Percentiles rank a stretch among this genome's conserved stretches.
These are phyloP conservation scores for Phytophthora aleatoria DNA, from an alignment of 352 stramenopile species.

Conservation along the genomic window DNA sequence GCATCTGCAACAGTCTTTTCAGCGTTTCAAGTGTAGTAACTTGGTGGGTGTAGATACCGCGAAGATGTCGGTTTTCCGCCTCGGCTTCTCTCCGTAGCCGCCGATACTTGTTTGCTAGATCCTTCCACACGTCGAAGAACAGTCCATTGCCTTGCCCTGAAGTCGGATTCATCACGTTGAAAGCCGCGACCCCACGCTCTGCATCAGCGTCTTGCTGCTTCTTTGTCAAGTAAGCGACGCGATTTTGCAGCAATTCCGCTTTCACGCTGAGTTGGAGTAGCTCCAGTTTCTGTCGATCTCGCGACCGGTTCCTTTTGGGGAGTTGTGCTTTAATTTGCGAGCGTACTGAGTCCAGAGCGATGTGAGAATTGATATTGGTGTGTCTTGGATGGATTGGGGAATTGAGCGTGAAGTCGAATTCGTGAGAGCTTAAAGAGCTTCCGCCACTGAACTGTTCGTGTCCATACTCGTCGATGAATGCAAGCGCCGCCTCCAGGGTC, in stretches of 20 bases:
- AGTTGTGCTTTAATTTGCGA: not conserved
- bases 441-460: not conserved
- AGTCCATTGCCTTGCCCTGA: not conserved
- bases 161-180: not conserved
- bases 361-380: not conserved
- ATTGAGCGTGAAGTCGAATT: not conserved
- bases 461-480: conserved; percentile 6
- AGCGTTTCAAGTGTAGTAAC: not conserved
- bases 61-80: not conserved
- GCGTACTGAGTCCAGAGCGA: not conserved
- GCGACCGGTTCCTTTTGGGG: conserved; percentile 2
- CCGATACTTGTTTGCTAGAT: not conserved
- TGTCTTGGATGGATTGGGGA: not conserved
- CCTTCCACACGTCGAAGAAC: conserved; percentile 3
- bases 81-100: not conserved
- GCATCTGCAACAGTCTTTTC: not conserved
- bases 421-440: not conserved
- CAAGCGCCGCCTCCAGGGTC: not conserved
- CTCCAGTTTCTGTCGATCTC: conserved; percentile 7
- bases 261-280: conserved; percentile 1
- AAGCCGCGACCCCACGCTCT: not conserved
- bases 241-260: conserved; percentile 2
- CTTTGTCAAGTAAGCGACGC: not conserved
- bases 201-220: not conserved
- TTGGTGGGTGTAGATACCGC: not conserved